Base-by-base conservation (phyloP, 2,329 filamentous ascomycete genomes). In the Fusarium xylarioides region DNA sequence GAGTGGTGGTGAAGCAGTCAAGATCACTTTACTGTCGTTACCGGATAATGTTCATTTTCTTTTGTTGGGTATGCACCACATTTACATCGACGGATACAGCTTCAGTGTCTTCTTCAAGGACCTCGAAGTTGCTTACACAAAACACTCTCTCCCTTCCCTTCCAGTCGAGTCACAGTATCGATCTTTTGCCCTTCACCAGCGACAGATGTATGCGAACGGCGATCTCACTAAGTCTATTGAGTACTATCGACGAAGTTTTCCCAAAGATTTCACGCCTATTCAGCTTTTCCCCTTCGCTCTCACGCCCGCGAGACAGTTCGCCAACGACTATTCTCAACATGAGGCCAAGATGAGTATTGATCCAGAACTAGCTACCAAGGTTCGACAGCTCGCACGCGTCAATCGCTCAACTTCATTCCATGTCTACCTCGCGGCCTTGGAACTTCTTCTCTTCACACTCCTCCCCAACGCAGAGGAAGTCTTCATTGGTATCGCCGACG, bases 1-100 rank as follows among this genome's bases (percentile, higher is more conserved):
- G 30, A 40, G 42, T 30, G 2, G 42, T 1, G 30, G 56, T 11
- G 47, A 52, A 35, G 28, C 34, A 26, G 18, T 35, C 26, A 59
- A 49, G 23, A 37, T 59, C 16, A 26, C 21, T 5, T 19, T 67
- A 3, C 38, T 67, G 8, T 40, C 19, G 2, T 28, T 54, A 32
- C 64, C 65, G 8, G 46, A 58, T 11, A 16, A 54, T 14, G 26
- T 32, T 10, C 65, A 64, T 28, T 65, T 43, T 10, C 60, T 68
- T 19, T 12, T 68, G 6, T 30, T 58, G 19, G 44, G 44, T 11
- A 53, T 52, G 35, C 65, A 68, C 23, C 65, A 68, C 47, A 64
- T 68, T 26, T 42, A 42, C 8, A 34, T 52, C 3, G 65, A 68
- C 16, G 65, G 65, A 11, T 52, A 53, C 38, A 68, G 60, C 53